Conservation (phyloP, 2,329 filamentous ascomycete species). For the Helminthosporium solani region DNA sequence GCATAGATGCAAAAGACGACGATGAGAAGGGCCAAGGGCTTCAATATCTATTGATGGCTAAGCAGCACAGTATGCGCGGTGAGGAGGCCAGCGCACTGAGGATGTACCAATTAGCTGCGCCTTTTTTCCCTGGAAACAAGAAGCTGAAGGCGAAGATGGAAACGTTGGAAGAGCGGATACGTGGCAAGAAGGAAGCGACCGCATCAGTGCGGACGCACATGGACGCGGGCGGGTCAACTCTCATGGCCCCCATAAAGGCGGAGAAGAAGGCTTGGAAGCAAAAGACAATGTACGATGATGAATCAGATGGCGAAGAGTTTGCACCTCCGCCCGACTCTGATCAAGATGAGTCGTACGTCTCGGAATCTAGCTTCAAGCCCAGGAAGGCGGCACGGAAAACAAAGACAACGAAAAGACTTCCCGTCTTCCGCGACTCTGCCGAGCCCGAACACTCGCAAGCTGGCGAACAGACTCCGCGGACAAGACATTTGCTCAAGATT, state of each 20-base stretch:
- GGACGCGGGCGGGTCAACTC: constrained; percentile 3
- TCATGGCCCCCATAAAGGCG: constrained; percentile 39
- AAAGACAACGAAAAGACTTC: constrained; percentile 36
- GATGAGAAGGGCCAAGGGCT: constrained; percentile 79
- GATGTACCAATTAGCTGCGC: constrained; percentile 82
- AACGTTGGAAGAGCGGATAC: constrained; percentile 54
- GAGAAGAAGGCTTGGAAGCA: constrained; percentile 25
- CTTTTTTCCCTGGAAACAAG: constrained; percentile 81
- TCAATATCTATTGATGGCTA: constrained; percentile 83
- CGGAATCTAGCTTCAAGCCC: constrained; percentile 41
- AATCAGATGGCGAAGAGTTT: constrained; percentile 47
- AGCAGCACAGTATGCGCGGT: constrained; percentile 82
- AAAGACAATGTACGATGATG: constrained; percentile 16
- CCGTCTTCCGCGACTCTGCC: constrained; percentile 40
- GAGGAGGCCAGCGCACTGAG: constrained; percentile 75
- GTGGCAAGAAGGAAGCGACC: constrained; percentile 39
- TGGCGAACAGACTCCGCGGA: constrained; percentile 54
- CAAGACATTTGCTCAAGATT: constrained; percentile 64
- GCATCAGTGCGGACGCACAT: neutral
- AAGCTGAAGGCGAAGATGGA: constrained; percentile 65
- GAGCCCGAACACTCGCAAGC: constrained; percentile 9
- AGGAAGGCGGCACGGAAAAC: constrained; percentile 38
- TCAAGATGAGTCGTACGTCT: constrained; percentile 42
- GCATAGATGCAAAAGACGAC: constrained; percentile 71
- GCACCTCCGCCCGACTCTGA: constrained; percentile 38